Evolutionary conservation across 2,329 filamentous ascomycete genomes (phyloP).

Genomic region (Zymoseptoria ardabiliae): DNA sequence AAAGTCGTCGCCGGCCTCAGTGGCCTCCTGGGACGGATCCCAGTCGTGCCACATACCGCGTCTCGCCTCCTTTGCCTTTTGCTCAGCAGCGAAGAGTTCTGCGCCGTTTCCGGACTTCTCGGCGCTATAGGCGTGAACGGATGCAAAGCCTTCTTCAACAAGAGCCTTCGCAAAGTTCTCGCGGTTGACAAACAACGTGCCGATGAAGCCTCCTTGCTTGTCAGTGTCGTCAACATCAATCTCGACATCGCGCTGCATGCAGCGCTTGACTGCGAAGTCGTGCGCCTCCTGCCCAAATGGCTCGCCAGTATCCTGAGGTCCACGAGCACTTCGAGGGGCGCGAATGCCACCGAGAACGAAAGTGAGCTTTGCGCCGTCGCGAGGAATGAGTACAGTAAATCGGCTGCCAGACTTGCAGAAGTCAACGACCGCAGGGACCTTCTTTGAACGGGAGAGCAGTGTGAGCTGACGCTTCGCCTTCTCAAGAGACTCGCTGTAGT

Average conservation of each 20-base stretch:
- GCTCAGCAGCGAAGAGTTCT: constrained; percentile 81
- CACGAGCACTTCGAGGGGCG: constrained; percentile 77
- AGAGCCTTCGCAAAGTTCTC: constrained; percentile 93
- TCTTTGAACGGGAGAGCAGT: constrained; percentile 81
- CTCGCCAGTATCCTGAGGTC: constrained; percentile 73
- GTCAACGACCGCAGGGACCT: constrained; percentile 86
- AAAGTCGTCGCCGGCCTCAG: constrained; percentile 37
- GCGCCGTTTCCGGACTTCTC: constrained; percentile 87
- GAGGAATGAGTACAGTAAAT: constrained; percentile 84
- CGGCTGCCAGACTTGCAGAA: constrained; percentile 96
- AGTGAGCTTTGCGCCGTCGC: constrained; percentile 89
- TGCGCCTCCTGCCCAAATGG: constrained; percentile 93
- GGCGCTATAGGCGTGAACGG: constrained; percentile 88
- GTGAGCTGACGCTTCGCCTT: constrained; percentile 93
- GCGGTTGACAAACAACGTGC: constrained; percentile 83
- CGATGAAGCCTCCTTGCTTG: constrained; percentile 96
- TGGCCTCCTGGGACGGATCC: constrained; percentile 79
- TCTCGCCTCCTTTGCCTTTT: constrained; percentile 77
- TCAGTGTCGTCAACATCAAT: constrained; percentile 92
- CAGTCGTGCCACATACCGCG: constrained; percentile 92
- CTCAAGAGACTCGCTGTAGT: constrained; percentile 86
- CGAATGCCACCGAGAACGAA: constrained; percentile 91
- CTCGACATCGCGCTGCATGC: constrained; percentile 91
- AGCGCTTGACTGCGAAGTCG: constrained; percentile 80
- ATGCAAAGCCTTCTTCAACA: constrained; percentile 87